Percentiles rank a stretch among this genome's conserved stretches.
Evolutionary conservation across 1,284 basidiomycete genomes (phyloP).

Genomic region (Phellopilus nigrolimitatus): DNA sequence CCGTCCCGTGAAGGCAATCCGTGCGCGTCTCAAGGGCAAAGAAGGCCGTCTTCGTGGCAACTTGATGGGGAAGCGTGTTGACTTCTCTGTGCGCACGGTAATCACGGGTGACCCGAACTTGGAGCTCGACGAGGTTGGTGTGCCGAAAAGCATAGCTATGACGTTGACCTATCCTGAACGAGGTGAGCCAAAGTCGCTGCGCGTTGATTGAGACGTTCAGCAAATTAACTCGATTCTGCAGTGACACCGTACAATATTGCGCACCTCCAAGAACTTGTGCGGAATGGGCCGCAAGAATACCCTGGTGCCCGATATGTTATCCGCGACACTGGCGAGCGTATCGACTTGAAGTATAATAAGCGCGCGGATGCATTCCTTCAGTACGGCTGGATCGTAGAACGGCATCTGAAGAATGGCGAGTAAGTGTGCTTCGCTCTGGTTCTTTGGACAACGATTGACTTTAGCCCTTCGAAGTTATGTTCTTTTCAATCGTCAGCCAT

Average conservation of each 20-base stretch:
- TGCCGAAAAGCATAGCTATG: conserved; percentile 96
- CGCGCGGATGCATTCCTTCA: conserved; percentile 97
- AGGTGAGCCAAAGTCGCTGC: conserved; percentile 46
- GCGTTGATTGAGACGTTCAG: background rate
- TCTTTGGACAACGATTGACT: conserved; percentile 17
- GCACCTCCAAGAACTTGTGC: conserved; percentile 93
- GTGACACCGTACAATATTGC: conserved; percentile 98
- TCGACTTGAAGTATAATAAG: conserved; percentile 96
- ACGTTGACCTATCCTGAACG: conserved; percentile 97
- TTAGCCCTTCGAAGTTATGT: conserved; percentile 64
- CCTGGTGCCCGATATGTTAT: conserved; percentile 98
- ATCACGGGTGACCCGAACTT: conserved; percentile 99
- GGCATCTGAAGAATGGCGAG: conserved; percentile 98
- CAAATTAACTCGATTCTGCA: conserved; percentile 30
- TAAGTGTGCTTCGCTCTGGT: conserved; percentile 41
- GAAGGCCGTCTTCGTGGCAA: conserved; percentile 98
- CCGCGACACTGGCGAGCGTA: conserved; percentile 96
- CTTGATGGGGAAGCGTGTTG: conserved; percentile 99
- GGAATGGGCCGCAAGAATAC: conserved; percentile 93
- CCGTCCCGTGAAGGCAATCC: conserved; percentile 96
- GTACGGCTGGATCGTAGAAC: conserved; percentile 98
- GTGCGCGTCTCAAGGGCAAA: conserved; percentile 97
- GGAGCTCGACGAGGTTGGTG: conserved; percentile 95
- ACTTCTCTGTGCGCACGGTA: conserved; percentile 98
- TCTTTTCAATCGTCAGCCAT: conserved; percentile 97